phyloP scores from a whole-genome alignment of 2,329 filamentous ascomycete genomes.

The Cordyceps pruinosa region DNA sequence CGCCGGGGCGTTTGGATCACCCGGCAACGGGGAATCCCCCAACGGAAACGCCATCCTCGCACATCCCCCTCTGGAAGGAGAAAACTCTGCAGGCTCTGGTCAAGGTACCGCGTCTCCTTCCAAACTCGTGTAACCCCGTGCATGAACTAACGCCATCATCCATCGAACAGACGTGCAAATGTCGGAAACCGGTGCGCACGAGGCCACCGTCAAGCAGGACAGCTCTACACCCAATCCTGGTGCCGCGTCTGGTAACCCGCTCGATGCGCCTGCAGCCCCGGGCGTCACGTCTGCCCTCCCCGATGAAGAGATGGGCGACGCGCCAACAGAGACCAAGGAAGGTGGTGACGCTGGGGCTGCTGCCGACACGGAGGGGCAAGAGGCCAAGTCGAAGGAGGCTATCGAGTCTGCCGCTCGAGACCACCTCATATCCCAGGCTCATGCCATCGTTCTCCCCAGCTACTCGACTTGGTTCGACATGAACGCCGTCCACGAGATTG shows the following conservation, averaged over 20 bases:
- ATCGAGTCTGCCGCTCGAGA: slow-evolving; percentile 83
- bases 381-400: slow-evolving; percentile 67
- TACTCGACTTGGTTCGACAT: slow-evolving; percentile 99
- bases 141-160: not conserved
- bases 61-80: slow-evolving; percentile 45
- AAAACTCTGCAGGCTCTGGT: slow-evolving; percentile 31
- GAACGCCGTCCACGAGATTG: slow-evolving; percentile 82
- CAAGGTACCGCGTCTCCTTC: slow-evolving; percentile 37
- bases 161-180: slow-evolving; percentile 52
- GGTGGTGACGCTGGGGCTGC: slow-evolving; percentile 39
- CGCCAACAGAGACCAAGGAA: slow-evolving; percentile 45
- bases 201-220: slow-evolving; percentile 53
- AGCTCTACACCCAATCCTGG: slow-evolving; percentile 51
- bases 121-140: not conserved
- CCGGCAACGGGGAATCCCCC: slow-evolving; percentile 49
- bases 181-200: slow-evolving; percentile 42
- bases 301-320: slow-evolving; percentile 78
- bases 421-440: slow-evolving; percentile 87
- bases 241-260: slow-evolving; percentile 51
- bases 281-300: slow-evolving; percentile 49
- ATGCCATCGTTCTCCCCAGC: slow-evolving; percentile 92
- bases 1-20: slow-evolving; percentile 50
- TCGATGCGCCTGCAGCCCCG: slow-evolving; percentile 61
- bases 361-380: slow-evolving; percentile 44
- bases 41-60: slow-evolving; percentile 35